These are phyloP conservation scores for Parafenestella ontariensis DNA, from an alignment of 2,329 filamentous ascomycete species.

Conservation along the genomic window DNA sequence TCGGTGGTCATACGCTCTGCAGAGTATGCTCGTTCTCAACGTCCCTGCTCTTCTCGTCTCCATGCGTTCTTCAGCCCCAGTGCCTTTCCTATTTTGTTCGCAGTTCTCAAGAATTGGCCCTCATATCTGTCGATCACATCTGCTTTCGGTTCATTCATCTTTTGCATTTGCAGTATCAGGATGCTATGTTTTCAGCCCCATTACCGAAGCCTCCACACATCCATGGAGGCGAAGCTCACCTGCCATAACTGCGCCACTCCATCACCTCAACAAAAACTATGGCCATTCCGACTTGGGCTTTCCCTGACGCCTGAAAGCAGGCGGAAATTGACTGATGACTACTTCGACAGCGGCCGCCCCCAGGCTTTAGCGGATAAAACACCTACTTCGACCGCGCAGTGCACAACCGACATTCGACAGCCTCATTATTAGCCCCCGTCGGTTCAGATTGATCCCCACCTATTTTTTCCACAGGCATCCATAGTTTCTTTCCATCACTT, in stretches of 20 bases:
- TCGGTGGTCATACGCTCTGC: neutral
- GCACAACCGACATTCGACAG: neutral
- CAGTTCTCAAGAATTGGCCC: neutral
- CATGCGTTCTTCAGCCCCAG: constrained; percentile 1
- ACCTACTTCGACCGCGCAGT: neutral
- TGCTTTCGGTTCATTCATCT: neutral
- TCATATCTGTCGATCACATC: neutral
- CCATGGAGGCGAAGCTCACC: constrained; percentile 11
- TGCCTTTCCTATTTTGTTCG: neutral
- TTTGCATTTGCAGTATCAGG: neutral
- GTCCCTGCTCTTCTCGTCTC: neutral
- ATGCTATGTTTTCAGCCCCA: constrained; percentile 3
- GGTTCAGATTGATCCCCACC: neutral
- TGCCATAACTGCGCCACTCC: constrained; percentile 15
- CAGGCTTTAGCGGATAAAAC: constrained; percentile 1
- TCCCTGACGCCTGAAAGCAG: constrained; percentile 9
- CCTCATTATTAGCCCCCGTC: neutral
- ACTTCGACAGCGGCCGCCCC: neutral
- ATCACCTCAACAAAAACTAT: constrained; percentile 11
- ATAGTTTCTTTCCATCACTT: neutral
- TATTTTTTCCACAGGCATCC: neutral
- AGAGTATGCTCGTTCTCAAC: neutral
- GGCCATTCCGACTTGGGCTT: neutral
- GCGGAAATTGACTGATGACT: neutral
- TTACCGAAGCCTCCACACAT: constrained; percentile 3